A percentile compares a stretch with the other conserved stretches of the same genome.
These are phyloP conservation scores for Porcisia hertigi DNA, from an alignment of 208 protist genomes.

Conservation along the genomic window DNA sequence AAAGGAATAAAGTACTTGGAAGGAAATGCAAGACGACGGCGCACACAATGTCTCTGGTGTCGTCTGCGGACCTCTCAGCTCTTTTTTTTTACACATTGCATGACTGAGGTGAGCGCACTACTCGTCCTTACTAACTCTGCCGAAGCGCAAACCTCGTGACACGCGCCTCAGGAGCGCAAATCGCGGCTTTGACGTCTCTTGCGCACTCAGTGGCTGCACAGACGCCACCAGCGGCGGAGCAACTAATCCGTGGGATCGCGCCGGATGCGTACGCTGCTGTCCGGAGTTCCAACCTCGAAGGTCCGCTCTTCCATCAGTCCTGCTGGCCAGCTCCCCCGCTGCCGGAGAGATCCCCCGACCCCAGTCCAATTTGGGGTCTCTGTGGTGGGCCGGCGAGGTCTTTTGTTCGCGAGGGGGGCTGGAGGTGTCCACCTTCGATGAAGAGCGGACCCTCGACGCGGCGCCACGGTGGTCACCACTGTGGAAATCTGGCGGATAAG, in stretches of 20 bases:
- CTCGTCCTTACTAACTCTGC: background rate
- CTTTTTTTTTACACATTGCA: background rate
- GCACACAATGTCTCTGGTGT: background rate
- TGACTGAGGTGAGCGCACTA: background rate
- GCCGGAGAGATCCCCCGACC: background rate
- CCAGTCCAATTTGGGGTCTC: background rate
- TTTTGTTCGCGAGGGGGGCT: background rate
- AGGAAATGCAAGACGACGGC: too few species aligned
- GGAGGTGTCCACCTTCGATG: background rate
- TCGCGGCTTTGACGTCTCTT: constrained; percentile 23
- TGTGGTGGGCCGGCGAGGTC: background rate
- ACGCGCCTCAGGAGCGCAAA: constrained; percentile 22
- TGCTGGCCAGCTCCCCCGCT: background rate
- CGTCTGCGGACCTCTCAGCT: background rate
- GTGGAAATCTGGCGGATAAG: background rate
- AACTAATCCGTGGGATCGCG: background rate
- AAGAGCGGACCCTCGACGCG: background rate
- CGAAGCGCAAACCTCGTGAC: background rate
- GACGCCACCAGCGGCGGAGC: background rate
- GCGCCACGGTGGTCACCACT: background rate
- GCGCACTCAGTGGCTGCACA: background rate
- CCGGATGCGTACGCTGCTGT: background rate
- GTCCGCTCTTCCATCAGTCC: background rate
- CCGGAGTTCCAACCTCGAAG: background rate
- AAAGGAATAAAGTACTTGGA: too few species aligned